Base-by-base conservation (phyloP, 2,329 filamentous ascomycete species). In the Falciphora oryzae region DNA sequence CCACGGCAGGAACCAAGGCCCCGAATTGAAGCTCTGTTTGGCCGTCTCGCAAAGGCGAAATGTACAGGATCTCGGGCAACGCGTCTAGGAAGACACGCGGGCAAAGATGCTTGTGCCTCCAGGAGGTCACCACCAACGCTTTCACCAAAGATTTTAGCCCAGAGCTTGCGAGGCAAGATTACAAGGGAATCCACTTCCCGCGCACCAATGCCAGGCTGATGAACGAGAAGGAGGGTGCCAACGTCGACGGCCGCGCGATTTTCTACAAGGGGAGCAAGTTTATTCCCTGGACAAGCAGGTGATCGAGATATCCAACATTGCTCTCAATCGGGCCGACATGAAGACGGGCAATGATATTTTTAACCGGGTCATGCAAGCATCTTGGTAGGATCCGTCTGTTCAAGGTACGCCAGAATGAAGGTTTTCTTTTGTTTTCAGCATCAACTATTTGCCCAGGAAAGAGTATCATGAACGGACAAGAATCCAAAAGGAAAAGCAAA, bases 281-380 rank as follows among this genome's bases (percentile, higher is more conserved):
- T 77, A 91, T 97, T 66, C 79, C 66, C 85, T 99, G 29, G 94
- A 98, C 79, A 97, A 97, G 80, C 91, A 96, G 73, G 81, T 97
- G 68, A 89, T 99, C 72, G 93, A 97, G 76, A 97, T 97, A 74
- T 89, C 91, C 53, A 90, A 92, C 66, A 91, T 92, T 65, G 94
- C 94, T 68, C 97, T 99, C 77, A 95, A 96, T 74, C 85, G 95
- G 69, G 92, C 93, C 3, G 95, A 98, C 74, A 97, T 97, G 87
- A 98, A 98, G 79, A 92, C 93, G 65, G 92, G 96, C 72, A 92
- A 96, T 73, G 95, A 99, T 72, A 94, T 98, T 65, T 98, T 97
- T 83, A 99, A 99, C 75, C 90, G 95, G 32, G 90, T 99, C 66
- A 98, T 97, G 95, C 93, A n/a, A n/a, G n/a, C n/a, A n/a, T n/a